Evolutionary conservation across 768 basidiomycete species (phyloP), one percentile per base, ranked within the genome.

Genomic region (Polyporus arcularius): DNA sequence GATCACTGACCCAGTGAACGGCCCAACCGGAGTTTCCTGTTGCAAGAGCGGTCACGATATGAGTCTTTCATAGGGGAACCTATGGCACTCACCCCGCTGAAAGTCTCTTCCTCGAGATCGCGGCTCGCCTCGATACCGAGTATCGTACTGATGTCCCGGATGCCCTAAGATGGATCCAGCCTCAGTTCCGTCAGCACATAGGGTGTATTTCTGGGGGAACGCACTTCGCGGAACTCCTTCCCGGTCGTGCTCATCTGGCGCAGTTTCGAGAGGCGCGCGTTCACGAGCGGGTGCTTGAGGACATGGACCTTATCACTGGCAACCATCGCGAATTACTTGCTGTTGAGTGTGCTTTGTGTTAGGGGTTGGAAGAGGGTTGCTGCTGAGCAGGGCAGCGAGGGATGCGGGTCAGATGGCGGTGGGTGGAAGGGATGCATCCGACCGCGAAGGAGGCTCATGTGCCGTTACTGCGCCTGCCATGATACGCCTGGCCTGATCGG

Each of bases 71-170:
- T 16, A 40, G 4, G 39, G n/a, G 21, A 26, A 26, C 21, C 2
- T 26, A 26, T 26, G 21, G 21, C 21, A 71, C 86, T 65, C 74
- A 93, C 92, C 39, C 86, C 90, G 47, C 81, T 68, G 66, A 92
- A 87, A 0, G 77, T 69, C 47, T 80, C 79, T 67, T 88, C 79
- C 69, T 88, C 84, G 1, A 96, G 78, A 52, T 80, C 78, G 21
- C 87, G 81, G 16, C 85, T 86, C 2, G 94, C 91, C 72, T 96
- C 94, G 54, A 93, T 83, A n/a, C 89, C 94, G 32, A 96, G 72
- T 52, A 94, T 80, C 53, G 88, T 72, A 64, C 89, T 88, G 70
- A 96, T 84, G 58, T 85, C 85, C 63, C 86, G 80, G 57, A 94
- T 84, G 12, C 87, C 88, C 89, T 93, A 60, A 41, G 18, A 43